Base-by-base conservation (phyloP, 176 grass and related monocot genomes). In the Chrysopogon serrulatus region DNA sequence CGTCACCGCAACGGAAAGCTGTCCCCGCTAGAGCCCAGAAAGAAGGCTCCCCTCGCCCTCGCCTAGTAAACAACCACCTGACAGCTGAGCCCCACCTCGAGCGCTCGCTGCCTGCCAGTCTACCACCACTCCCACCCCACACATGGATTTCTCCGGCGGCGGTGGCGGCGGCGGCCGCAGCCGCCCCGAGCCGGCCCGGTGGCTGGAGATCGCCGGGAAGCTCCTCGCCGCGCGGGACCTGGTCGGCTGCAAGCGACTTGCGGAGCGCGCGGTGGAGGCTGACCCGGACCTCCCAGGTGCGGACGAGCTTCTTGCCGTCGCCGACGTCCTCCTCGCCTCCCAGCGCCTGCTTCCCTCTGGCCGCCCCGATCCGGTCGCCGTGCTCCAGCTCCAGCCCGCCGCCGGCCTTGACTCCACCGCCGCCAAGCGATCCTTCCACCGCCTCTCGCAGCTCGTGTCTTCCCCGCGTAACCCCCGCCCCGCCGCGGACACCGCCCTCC, bases 271-370 rank as follows among this genome's bases (percentile, higher is more conserved):
- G 72, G 90, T 96, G 83, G 91, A 88, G 83, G 74, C 90, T 24
- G 91, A 96, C 18, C 91, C 93, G 42, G 71, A 90, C 64, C 87
- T 99, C 65, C 87, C 87, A 5, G 93, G 96, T 21, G 91, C 89
- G 65, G 93, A 99, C 82, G 86, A 93, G 84, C 86, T 99, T 76
- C 91, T 99, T 65, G 91, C 96, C 30, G 91, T 99, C 7, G 89
- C 96, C 42, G 93, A 96, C 81, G 93, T 99, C 79, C 91, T 96
- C 80, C 91, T 99, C 63, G 91, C 96, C 39, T 90, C 91, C 47
- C 96, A 92, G 91, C 93, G 81, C 57, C 89, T 85, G 65, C 82
- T 99, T 73, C 86, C 88, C 82, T 89, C 91, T 34, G 88, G 91
- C 51, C 87, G 79, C 85, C 86, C 92, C 65, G 93, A 99, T 84